A percentile compares a stretch with the other conserved stretches of the same genome.
Conservation (phyloP, 129 eudicot genomes). For the Tagetes patula region DNA sequence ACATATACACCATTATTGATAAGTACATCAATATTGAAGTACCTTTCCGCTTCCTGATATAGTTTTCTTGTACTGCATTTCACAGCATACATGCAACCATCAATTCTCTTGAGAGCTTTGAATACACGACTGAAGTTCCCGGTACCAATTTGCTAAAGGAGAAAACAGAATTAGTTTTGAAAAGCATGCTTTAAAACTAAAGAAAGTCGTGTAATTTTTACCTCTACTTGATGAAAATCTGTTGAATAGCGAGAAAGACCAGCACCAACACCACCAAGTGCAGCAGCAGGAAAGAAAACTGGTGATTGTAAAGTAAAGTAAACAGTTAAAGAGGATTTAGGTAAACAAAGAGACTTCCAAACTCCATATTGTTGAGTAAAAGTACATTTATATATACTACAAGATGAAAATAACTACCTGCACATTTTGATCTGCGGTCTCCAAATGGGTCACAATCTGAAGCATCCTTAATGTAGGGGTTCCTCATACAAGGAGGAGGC, state of each 20-base stretch:
- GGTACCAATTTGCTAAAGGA: slow-evolving; percentile 71
- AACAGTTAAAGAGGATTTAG: background rate
- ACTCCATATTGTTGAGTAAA: background rate
- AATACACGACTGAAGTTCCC: slow-evolving; percentile 87
- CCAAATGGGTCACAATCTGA: slow-evolving; percentile 68
- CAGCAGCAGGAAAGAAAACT: slow-evolving; percentile 52
- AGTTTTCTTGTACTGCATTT: slow-evolving; percentile 64
- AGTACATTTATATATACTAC: background rate
- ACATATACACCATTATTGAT: background rate
- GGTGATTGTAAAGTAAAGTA: slow-evolving; percentile 18
- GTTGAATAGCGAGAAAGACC: slow-evolving; percentile 80
- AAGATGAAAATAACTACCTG: slow-evolving; percentile 45
- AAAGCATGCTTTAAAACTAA: background rate
- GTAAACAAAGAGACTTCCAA: background rate
- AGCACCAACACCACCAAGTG: slow-evolving; percentile 74
- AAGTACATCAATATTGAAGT: background rate
- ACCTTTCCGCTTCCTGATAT: slow-evolving; percentile 76
- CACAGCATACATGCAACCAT: slow-evolving; percentile 95
- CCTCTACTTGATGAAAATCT: slow-evolving; percentile 93
- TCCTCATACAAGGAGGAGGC: slow-evolving; percentile 95
- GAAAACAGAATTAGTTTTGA: background rate
- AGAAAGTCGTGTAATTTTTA: background rate
- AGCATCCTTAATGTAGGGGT: slow-evolving; percentile 65
- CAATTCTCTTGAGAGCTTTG: slow-evolving; percentile 82
- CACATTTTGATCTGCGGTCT: slow-evolving; percentile 72